These are phyloP conservation scores for Naumovozyma castellii DNA, from an alignment of 805 yeast genomes.

Conservation along the genomic window DNA sequence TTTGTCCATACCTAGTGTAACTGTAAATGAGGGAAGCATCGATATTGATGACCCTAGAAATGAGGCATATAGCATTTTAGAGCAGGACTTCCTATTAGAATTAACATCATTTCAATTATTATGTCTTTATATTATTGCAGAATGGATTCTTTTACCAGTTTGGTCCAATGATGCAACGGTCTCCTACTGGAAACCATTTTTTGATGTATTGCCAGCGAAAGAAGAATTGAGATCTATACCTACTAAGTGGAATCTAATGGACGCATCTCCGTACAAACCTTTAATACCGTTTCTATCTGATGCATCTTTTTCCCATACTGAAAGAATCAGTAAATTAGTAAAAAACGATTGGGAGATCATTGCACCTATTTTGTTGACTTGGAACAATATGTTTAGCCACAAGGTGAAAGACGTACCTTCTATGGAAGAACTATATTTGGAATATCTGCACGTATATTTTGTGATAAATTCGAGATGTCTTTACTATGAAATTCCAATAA, in stretches of 20 bases:
- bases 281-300: slow-evolving; percentile 37
- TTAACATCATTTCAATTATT: slow-evolving; percentile 55
- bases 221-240: slow-evolving; percentile 52
- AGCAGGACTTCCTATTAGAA: slow-evolving; percentile 29
- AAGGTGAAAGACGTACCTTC: background rate
- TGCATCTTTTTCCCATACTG: slow-evolving; percentile 33
- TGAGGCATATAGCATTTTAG: slow-evolving; percentile 28
- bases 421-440: slow-evolving; percentile 2
- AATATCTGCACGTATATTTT: slow-evolving; percentile 66
- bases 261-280: slow-evolving; percentile 19
- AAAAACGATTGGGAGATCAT: slow-evolving; percentile 37
- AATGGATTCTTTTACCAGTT: slow-evolving; percentile 21
- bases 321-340: slow-evolving; percentile 37
- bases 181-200: slow-evolving; percentile 63
- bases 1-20: slow-evolving; percentile 8
- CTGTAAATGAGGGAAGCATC: slow-evolving; percentile 2
- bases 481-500: slow-evolving; percentile 58
- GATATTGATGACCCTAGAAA: slow-evolving; percentile 16
- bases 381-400: slow-evolving; percentile 9
- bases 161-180: slow-evolving; percentile 12
- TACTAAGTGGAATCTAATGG: slow-evolving; percentile 43
- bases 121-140: slow-evolving; percentile 34
- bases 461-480: slow-evolving; percentile 88
- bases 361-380: slow-evolving; percentile 14
- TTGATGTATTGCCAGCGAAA: slow-evolving; percentile 50